Evolutionary conservation across 2,329 filamentous ascomycete species (phyloP).

Genomic region (Eutypa lata): DNA sequence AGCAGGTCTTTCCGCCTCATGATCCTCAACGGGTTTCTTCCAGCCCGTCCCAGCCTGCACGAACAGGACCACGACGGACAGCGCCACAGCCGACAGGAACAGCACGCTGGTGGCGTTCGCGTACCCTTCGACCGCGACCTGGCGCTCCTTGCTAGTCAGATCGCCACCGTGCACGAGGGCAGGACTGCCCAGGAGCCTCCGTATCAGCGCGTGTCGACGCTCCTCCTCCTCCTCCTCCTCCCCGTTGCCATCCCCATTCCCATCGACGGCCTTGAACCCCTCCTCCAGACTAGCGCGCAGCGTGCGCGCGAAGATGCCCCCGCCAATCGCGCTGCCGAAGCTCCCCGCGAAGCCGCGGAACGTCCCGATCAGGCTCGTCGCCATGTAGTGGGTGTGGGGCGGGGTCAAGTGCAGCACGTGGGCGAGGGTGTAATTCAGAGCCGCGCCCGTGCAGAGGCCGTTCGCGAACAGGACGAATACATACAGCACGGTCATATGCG

Average conservation of each 20-base stretch:
- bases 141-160: constrained; percentile 38
- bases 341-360: constrained; percentile 80
- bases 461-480: constrained; percentile 64
- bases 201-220: constrained; percentile 38
- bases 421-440: constrained; percentile 77
- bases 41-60: constrained; percentile 52
- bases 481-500: constrained; percentile 38
- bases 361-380: constrained; percentile 72
- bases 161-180: constrained; percentile 44
- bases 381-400: constrained; percentile 67
- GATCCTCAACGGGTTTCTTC: constrained; percentile 54
- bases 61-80: constrained; percentile 41
- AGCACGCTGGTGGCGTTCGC: constrained; percentile 41
- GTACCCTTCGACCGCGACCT: constrained; percentile 47
- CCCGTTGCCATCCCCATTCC: constrained; percentile 25
- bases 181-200: constrained; percentile 48
- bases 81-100: constrained; percentile 44
- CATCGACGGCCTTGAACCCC: constrained; percentile 52
- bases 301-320: constrained; percentile 68
- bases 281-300: constrained; percentile 52
- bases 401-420: constrained; percentile 73
- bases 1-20: constrained; percentile 29
- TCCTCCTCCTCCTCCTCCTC: constrained; percentile 26
- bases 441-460: constrained; percentile 68
- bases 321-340: constrained; percentile 77